Conservation (phyloP, 1,284 basidiomycete genomes). For the Ceratobasidium papillatum region DNA sequence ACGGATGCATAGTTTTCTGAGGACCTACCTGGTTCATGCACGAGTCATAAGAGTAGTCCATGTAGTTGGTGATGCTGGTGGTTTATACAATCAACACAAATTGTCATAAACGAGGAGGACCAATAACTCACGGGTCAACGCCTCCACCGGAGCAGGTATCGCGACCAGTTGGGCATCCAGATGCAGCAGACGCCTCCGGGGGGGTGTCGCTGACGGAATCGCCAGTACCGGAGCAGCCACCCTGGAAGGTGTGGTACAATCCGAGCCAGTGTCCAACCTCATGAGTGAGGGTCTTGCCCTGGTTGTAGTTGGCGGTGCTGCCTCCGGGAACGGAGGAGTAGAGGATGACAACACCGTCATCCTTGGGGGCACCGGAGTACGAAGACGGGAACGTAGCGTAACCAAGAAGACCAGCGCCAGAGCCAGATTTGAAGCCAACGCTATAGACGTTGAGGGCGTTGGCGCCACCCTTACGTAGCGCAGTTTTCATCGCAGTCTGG, state of each 20-base stretch:
- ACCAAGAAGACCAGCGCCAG: slow-evolving; percentile 43
- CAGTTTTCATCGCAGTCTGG: slow-evolving; percentile 62
- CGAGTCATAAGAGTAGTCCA: slow-evolving; percentile 43
- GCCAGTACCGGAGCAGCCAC: slow-evolving; percentile 60
- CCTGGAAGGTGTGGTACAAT: slow-evolving; percentile 68
- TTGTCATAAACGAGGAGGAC: background rate
- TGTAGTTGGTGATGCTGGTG: slow-evolving; percentile 36
- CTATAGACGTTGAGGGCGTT: slow-evolving; percentile 43
- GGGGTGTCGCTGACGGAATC: slow-evolving; percentile 62
- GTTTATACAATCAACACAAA: background rate
- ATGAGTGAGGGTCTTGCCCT: slow-evolving; percentile 61
- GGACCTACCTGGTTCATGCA: slow-evolving; percentile 44
- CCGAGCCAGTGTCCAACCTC: slow-evolving; percentile 62
- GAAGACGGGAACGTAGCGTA: slow-evolving; percentile 45
- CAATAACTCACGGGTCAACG: slow-evolving; percentile 38
- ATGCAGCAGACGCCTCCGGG: slow-evolving; percentile 43
- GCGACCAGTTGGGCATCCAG: slow-evolving; percentile 44
- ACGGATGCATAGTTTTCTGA: background rate
- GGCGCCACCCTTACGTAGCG: slow-evolving; percentile 40
- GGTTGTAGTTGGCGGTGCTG: slow-evolving; percentile 47
- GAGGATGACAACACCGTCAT: slow-evolving; percentile 48
- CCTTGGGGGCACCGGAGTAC: slow-evolving; percentile 42
- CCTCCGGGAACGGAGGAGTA: slow-evolving; percentile 50
- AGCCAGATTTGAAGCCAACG: slow-evolving; percentile 44
- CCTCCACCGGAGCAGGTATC: slow-evolving; percentile 45